phyloP scores from a whole-genome alignment of 1,284 basidiomycete species.

The Cerrena zonata region DNA sequence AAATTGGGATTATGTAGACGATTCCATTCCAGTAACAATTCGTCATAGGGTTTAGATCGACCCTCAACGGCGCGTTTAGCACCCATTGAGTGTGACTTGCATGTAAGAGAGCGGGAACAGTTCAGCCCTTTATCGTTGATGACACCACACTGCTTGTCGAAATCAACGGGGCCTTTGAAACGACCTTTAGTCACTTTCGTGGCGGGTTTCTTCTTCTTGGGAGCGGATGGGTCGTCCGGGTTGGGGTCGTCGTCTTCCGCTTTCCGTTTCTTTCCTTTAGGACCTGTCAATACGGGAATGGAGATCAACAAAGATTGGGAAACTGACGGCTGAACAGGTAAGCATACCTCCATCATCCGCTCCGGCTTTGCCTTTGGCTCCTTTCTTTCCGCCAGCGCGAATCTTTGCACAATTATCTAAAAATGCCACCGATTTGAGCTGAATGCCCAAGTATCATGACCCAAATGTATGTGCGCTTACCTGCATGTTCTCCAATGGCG shows the following conservation, averaged over 20 bases:
- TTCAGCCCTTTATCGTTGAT: conserved; percentile 93
- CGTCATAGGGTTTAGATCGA: conserved; percentile 82
- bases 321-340: conserved; percentile 1
- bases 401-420: conserved; percentile 61
- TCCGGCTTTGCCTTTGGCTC: conserved; percentile 44
- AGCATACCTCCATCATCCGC: conserved; percentile 14
- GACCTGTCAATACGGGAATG: too few relatives aligned
- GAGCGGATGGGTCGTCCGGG: conserved; percentile 49
- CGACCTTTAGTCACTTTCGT: conserved; percentile 72
- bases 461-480: conserved; percentile 37
- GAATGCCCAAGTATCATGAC: neutral
- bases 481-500: conserved; percentile 68
- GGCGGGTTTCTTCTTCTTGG: conserved; percentile 71
- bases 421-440: neutral
- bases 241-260: conserved; percentile 54
- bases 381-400: conserved; percentile 50
- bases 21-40: conserved; percentile 88
- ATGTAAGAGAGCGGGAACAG: conserved; percentile 94
- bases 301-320: neutral
- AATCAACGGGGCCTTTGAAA: conserved; percentile 80
- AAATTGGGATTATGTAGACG: conserved; percentile 88
- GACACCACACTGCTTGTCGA: conserved; percentile 93
- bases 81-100: conserved; percentile 97
- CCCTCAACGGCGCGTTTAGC: conserved; percentile 90
- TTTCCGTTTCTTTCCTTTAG: conserved; percentile 66